Evolutionary conservation across 2,329 filamentous ascomycete species (phyloP), one percentile per base, ranked within the genome.

Genomic region (Cladophialophora yegresii): DNA sequence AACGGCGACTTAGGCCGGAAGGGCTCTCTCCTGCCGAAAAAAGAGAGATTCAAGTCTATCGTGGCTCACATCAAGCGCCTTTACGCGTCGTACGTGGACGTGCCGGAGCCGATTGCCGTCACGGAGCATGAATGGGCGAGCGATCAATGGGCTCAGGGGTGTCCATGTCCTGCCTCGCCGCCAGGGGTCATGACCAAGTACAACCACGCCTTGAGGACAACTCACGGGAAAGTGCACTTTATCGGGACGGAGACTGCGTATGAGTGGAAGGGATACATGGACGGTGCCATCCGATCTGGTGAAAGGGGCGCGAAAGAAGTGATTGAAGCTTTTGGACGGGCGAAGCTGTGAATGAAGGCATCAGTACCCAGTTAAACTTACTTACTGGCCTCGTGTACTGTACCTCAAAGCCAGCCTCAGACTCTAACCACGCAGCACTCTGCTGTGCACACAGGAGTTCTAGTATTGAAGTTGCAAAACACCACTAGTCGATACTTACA

Each of bases 251-350:
- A 86, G 75, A 83, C 79, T 0, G 78, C 80, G 0, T 75, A 72
- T 8, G 78, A 82, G 64, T 85, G 83, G 83, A 83, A 81, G 58
- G 83, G 84, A 0, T 85, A 85, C 68, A 85, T 86, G 82, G 84
- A 86, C 65, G 84, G 84, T 2, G 84, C 84, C 0, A 74, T 86
- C 12, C 69, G 78, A 4, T 79, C 76, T 54, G 84, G 84, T 1
- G 76, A 83, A 63, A 72, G 81, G 16, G 84, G 76, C 1, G 82
- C 82, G 9, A 54, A 60, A 50, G 69, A 71, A 40, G 69, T 69
- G 0, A 71, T 72, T 47, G 81, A 85, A 69, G 79, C 83, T 4
- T 61, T 81, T 2, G 30, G 58, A 20, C 61, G 58, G 49, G 63
- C 58, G 3, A 66, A 62, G 61, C 28, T 67, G 63, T 67, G 45